phyloP scores from a whole-genome alignment of 2,329 filamentous ascomycete genomes.

The Plenodomus lindquistii region DNA sequence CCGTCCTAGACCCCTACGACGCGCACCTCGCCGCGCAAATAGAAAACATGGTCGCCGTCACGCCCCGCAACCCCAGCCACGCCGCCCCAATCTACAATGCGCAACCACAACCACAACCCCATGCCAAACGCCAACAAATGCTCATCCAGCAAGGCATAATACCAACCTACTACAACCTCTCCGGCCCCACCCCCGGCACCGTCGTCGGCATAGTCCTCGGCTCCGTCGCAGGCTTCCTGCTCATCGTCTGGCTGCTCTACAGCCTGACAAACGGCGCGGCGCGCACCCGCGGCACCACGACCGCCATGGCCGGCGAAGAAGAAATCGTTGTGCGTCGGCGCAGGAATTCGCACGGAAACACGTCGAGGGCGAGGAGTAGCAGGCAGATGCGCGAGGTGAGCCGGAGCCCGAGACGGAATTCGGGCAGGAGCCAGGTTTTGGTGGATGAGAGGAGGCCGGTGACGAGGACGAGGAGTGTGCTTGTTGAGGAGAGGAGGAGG shows the following conservation, averaged over 20 bases:
- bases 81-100: slow-evolving; percentile 16
- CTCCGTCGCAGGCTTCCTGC: slow-evolving; percentile 57
- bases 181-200: slow-evolving; percentile 59
- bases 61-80: slow-evolving; percentile 22
- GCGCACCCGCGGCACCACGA: slow-evolving; percentile 33
- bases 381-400: slow-evolving; percentile 44
- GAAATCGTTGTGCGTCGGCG: slow-evolving; percentile 55
- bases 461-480: slow-evolving; percentile 40
- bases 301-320: slow-evolving; percentile 58
- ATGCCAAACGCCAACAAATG: slow-evolving; percentile 26
- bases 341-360: slow-evolving; percentile 36
- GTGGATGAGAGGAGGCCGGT: slow-evolving; percentile 44
- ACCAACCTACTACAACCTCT: slow-evolving; percentile 62
- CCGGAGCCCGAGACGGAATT: slow-evolving; percentile 39
- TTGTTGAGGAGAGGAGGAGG: slow-evolving; percentile 50
- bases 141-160: slow-evolving; percentile 51
- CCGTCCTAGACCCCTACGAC: slow-evolving; percentile 23
- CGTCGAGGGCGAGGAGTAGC: slow-evolving; percentile 35
- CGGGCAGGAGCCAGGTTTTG: slow-evolving; percentile 39
- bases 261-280: slow-evolving; percentile 42
- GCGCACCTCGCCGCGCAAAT: slow-evolving; percentile 24
- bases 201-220: slow-evolving; percentile 65
- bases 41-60: slow-evolving; percentile 31
- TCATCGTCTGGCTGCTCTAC: slow-evolving; percentile 57
- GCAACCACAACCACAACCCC: slow-evolving; percentile 11